A percentile compares a stretch with the other conserved stretches of the same genome.
Conservation (phyloP, 352 stramenopile species). For the Phytophthora boehmeriae region DNA sequence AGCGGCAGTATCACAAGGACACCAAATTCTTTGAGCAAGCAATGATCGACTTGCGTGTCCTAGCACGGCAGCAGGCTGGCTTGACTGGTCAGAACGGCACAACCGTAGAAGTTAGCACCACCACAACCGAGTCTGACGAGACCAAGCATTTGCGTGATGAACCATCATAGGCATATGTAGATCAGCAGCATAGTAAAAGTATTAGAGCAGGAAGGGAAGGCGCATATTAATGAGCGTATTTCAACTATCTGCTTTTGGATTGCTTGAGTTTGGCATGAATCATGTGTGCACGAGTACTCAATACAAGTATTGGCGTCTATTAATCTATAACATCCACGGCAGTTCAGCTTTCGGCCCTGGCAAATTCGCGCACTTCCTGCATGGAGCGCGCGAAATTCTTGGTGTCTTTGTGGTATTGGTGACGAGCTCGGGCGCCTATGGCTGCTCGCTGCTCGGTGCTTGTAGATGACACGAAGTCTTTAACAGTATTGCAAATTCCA, state of each 20-base stretch:
- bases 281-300: too few relatives aligned
- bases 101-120: too few relatives aligned
- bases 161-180: conserved; percentile 20
- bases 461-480: conserved; percentile 30
- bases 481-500: conserved; percentile 31
- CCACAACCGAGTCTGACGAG: too few relatives aligned
- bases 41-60: conserved; percentile 46
- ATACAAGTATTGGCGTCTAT: too few relatives aligned
- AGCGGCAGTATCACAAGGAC: conserved; percentile 58
- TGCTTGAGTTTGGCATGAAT: conserved; percentile 7
- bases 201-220: conserved; percentile 18
- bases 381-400: conserved; percentile 46
- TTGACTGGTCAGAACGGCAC: too few relatives aligned
- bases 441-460: conserved; percentile 23
- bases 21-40: conserved; percentile 55
- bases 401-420: conserved; percentile 46
- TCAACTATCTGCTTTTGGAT: conserved; percentile 1
- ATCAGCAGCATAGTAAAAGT: conserved; percentile 9
- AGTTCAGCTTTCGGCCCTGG: neutral
- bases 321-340: too few relatives aligned
- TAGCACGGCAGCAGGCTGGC: conserved; percentile 19
- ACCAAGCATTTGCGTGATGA: conserved; percentile 14
- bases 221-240: neutral
- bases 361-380: conserved; percentile 29
- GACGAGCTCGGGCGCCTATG: conserved; percentile 20